These are phyloP conservation scores for Podospora pseudopauciseta DNA, from an alignment of 495 filamentous ascomycete genomes.

Conservation along the genomic window DNA sequence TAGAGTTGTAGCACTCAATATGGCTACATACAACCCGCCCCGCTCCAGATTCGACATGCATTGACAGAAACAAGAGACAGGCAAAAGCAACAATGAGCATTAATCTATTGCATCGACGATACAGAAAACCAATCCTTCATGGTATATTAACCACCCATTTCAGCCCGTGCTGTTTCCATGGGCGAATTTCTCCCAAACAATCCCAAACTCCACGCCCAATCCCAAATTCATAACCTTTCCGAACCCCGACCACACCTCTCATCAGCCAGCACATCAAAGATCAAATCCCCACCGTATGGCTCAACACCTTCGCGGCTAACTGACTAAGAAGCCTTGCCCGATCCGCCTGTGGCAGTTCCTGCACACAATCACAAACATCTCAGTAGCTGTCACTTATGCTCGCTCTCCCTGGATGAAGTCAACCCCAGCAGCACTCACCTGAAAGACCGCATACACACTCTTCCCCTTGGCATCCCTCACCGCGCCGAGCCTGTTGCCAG, in stretches of 20 bases:
- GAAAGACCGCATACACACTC: constrained; percentile 90
- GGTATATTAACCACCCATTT: constrained; percentile 2
- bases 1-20: background rate
- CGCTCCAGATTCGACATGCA: background rate
- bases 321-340: constrained; percentile 72
- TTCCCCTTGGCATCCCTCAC: constrained; percentile 87
- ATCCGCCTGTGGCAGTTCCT: constrained; percentile 75
- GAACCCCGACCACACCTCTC: background rate
- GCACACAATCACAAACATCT: background rate
- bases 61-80: background rate
- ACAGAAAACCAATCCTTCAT: background rate
- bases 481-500: constrained; percentile 84
- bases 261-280: background rate
- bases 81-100: background rate
- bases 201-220: constrained; percentile 11
- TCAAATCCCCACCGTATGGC: constrained; percentile 48
- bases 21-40: background rate
- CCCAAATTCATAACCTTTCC: background rate
- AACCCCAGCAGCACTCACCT: constrained; percentile 33
- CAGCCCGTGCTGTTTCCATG: background rate
- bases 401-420: constrained; percentile 5
- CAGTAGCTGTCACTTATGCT: constrained; percentile 4
- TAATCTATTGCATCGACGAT: background rate
- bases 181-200: background rate
- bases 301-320: constrained; percentile 69